Percentiles rank a stretch among this genome's conserved stretches.
phyloP scores from a whole-genome alignment of 805 yeast genomes.

The Ogataea trehalophila region DNA sequence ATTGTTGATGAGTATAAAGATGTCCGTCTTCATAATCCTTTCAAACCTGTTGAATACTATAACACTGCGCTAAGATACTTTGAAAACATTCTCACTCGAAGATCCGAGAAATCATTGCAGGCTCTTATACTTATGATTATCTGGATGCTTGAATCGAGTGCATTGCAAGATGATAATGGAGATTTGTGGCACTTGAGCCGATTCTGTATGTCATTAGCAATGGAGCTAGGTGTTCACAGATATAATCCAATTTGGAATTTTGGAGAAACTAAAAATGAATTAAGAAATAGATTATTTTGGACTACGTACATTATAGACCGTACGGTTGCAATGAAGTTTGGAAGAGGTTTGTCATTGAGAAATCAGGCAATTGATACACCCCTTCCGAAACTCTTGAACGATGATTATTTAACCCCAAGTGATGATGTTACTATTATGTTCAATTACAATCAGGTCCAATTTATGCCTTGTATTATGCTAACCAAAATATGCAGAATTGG shows the following conservation, averaged over 20 bases:
- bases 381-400: slow-evolving; percentile 15
- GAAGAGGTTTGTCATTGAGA: slow-evolving; percentile 22
- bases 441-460: slow-evolving; percentile 14
- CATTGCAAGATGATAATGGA: slow-evolving; percentile 22
- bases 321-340: slow-evolving; percentile 23
- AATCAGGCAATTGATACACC: slow-evolving; percentile 25
- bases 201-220: slow-evolving; percentile 24
- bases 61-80: slow-evolving; percentile 22
- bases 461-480: slow-evolving; percentile 17
- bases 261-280: slow-evolving; percentile 18
- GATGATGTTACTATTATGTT: slow-evolving; percentile 1
- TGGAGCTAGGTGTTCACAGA: slow-evolving; percentile 25
- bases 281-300: slow-evolving; percentile 24
- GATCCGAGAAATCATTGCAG: slow-evolving; percentile 21
- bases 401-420: slow-evolving; percentile 12
- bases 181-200: slow-evolving; percentile 24
- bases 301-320: slow-evolving; percentile 21
- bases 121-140: slow-evolving; percentile 18
- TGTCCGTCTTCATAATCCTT: slow-evolving; percentile 11
- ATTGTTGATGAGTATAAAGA: slow-evolving; percentile 1
- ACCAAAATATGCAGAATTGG: slow-evolving; percentile 17
- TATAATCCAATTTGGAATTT: slow-evolving; percentile 25
- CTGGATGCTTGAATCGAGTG: slow-evolving; percentile 20
- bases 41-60: slow-evolving; percentile 18
- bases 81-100: slow-evolving; percentile 16